Evolutionary conservation across 2,329 filamentous ascomycete species (phyloP).

Genomic region (Diaporthe sp.): DNA sequence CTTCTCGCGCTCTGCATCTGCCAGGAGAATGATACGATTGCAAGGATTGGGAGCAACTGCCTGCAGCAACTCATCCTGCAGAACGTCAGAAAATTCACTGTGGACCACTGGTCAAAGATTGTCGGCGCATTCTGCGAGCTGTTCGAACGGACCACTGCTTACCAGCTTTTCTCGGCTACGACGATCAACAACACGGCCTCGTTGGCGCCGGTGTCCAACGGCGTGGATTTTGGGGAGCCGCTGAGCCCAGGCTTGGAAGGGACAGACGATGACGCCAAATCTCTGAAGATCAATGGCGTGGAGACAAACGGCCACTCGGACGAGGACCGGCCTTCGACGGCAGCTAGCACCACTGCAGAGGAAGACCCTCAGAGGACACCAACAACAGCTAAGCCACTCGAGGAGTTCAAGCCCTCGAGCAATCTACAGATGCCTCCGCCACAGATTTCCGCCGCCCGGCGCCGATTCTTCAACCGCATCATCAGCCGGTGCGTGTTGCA

Average conservation of each 20-base stretch:
- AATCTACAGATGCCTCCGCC: constrained; percentile 88
- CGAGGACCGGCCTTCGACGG: constrained; percentile 45
- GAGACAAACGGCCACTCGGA: constrained; percentile 58
- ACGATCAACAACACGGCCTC: constrained; percentile 68
- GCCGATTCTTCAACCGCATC: constrained; percentile 98
- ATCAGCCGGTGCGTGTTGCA: constrained; percentile 98
- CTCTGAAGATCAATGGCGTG: constrained; percentile 71
- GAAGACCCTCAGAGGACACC: constrained; percentile 54
- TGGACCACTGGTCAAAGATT: constrained; percentile 92
- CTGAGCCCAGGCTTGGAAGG: constrained; percentile 58
- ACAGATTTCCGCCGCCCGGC: constrained; percentile 91
- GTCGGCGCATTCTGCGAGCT: constrained; percentile 96
- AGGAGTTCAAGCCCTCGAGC: constrained; percentile 87
- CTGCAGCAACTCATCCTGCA: constrained; percentile 96
- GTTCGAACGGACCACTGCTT: constrained; percentile 93
- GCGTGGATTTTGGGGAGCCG: constrained; percentile 63
- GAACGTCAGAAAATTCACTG: constrained; percentile 92
- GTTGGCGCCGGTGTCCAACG: constrained; percentile 66
- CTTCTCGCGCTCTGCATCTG: constrained; percentile 96
- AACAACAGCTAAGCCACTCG: constrained; percentile 62
- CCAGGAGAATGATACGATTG: constrained; percentile 98
- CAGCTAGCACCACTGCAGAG: constrained; percentile 47
- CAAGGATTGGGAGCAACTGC: constrained; percentile 97
- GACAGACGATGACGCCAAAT: constrained; percentile 63
- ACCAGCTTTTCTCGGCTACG: constrained; percentile 92